A percentile compares a stretch with the other conserved stretches of the same genome.
Conservation (phyloP, 441 rosid genomes). For the Pelargonium citronellum region DNA sequence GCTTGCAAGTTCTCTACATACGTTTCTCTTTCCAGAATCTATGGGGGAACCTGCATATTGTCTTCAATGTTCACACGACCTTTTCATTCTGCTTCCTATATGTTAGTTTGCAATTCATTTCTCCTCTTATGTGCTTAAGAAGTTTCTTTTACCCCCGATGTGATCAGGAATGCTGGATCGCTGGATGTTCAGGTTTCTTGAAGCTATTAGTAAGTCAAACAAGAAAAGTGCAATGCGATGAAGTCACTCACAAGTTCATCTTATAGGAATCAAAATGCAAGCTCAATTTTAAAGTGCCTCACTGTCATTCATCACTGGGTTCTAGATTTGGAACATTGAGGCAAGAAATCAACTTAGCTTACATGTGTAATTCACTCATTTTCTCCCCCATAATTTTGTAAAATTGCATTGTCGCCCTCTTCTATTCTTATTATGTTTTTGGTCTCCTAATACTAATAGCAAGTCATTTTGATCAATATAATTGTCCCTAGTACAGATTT, state of each 20-base stretch:
- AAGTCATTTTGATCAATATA: background rate
- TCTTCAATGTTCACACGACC: background rate
- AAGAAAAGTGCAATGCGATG: constrained; percentile 35
- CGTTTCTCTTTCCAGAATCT: no score
- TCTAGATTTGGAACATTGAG: constrained; percentile 5
- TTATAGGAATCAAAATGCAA: background rate
- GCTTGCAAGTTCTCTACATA: no score
- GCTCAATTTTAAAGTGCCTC: background rate
- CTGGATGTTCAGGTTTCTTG: constrained; percentile 83
- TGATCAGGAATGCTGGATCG: constrained; percentile 87
- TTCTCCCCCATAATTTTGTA: background rate
- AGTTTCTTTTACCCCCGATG: background rate
- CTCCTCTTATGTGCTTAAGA: background rate
- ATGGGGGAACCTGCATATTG: background rate
- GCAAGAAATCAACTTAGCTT: background rate
- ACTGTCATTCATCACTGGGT: background rate
- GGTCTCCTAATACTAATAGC: background rate
- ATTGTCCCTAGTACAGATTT: no score
- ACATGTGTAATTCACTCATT: background rate
- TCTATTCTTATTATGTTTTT: background rate
- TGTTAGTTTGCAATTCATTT: background rate
- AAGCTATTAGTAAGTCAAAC: constrained; percentile 46
- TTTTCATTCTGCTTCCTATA: background rate
- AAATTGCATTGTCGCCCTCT: background rate
- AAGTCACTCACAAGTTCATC: background rate